phyloP scores from a whole-genome alignment of 2,329 filamentous ascomycete genomes.

The Phialophora tarda region DNA sequence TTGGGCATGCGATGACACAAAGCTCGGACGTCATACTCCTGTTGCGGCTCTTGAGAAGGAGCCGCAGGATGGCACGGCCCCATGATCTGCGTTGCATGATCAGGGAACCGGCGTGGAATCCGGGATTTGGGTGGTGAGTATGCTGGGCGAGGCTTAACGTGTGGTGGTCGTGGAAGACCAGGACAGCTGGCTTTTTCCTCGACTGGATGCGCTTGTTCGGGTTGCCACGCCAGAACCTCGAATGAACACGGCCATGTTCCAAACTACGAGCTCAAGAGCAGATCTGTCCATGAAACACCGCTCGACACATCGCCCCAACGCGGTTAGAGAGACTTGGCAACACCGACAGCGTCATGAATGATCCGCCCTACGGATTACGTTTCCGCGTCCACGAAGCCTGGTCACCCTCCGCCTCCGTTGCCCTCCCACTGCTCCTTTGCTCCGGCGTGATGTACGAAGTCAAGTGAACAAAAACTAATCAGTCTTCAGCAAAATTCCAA shows the following conservation, averaged over 20 bases:
- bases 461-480: not conserved
- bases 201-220: not conserved
- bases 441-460: not conserved
- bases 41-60: not conserved
- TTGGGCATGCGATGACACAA: slow-evolving; percentile 2
- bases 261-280: not conserved
- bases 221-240: not conserved
- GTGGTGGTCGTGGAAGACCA: not conserved
- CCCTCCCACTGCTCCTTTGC: not conserved
- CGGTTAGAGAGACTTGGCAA: not conserved
- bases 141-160: not conserved
- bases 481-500: not conserved
- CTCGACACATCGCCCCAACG: not conserved
- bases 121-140: not conserved
- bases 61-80: not conserved
- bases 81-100: not conserved
- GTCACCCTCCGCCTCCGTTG: not conserved
- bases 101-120: not conserved
- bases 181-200: not conserved
- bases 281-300: not conserved
- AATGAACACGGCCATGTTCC: not conserved
- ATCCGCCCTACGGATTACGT: not conserved
- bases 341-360: not conserved
- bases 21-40: not conserved
- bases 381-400: not conserved